Conservation (phyloP, 139 green algal species). For the Penium margaritaceum region DNA sequence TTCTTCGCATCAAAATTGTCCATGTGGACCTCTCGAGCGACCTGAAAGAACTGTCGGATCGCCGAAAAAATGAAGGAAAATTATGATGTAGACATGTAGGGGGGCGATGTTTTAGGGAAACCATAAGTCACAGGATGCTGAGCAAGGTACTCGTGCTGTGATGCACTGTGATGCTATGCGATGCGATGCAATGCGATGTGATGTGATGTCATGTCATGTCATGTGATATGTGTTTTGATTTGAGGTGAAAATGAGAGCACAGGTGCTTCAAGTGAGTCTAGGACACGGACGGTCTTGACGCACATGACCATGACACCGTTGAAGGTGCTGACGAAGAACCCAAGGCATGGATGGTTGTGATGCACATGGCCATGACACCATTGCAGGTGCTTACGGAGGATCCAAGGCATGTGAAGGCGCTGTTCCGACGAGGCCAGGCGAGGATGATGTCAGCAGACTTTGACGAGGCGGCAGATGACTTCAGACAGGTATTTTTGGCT, state of each 20-base stretch:
- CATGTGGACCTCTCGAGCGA: too few species aligned
- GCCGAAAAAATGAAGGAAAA: too few species aligned
- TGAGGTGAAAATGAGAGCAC: neutral
- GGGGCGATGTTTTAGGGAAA: too few species aligned
- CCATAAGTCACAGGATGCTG: too few species aligned
- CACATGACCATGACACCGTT: neutral
- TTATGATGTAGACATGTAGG: too few species aligned
- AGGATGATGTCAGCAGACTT: neutral
- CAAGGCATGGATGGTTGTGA: neutral
- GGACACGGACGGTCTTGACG: neutral
- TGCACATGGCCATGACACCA: neutral
- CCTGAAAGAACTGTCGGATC: too few species aligned
- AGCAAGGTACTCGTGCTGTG: too few species aligned
- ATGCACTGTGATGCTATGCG: too few species aligned
- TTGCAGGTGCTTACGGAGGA: constrained; percentile 9
- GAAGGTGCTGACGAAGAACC: neutral
- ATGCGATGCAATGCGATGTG: too few species aligned
- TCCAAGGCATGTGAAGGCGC: neutral
- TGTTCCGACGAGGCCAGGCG: constrained; percentile 1
- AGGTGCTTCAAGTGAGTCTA: neutral
- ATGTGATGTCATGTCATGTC: too few species aligned
- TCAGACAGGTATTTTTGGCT: neutral
- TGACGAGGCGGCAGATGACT: neutral
- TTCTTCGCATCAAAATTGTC: too few species aligned
- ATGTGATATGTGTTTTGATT: too few species aligned